Base-by-base conservation (phyloP, 192 early-diverging fungal species). In the Linnemannia hyalina region DNA sequence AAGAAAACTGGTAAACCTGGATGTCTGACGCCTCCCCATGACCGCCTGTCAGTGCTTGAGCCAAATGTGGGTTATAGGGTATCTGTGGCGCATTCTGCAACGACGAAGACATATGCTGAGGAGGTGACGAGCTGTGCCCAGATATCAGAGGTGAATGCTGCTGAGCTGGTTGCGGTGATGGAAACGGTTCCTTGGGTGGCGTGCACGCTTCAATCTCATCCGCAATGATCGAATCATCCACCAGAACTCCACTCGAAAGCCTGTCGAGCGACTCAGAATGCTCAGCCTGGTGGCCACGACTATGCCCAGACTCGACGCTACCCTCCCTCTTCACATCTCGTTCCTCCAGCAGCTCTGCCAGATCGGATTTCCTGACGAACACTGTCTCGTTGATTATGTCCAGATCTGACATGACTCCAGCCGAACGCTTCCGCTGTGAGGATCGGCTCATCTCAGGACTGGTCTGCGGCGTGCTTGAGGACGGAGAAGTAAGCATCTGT, bases 1-100 rank as follows among this genome's bases (percentile, higher is more conserved):
- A 11, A 60, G 74, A 73, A 41, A 87, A 82, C 52, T 82, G 79
- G 76, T 80, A 90, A 4, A 79, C 57, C 13, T 40, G 57, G 11
- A 15, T 65, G 13, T 35, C 60, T 65, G 29, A 15, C 7, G 29
- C 26, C 23, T 29, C n/a, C 0, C 23, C 29, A 32, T 65, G 60
- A 32, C 11, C 13, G 3, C 11, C 26, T 10, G 29, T 65, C 29
- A 65, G 26, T 29, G 29, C 60, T 2, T 32, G 60, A 65, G n/a
- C 60, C 60, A 65, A 65, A 23, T 65, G 11, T 65, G 60, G 29
- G 29, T 65, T 65, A 11, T 65, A 65, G 26, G 60, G 29, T 32
- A 29, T 65, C 13, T 29, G n/a, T 29, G 7, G 7, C 13, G 26
- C n/a, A 11, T 29, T 65, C 1, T 65, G 60, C 60, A 15, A 29